Percentiles rank a stretch among this genome's conserved stretches.
phyloP scores from a whole-genome alignment of 345 rosid genomes.

The Brassica cretica region DNA sequence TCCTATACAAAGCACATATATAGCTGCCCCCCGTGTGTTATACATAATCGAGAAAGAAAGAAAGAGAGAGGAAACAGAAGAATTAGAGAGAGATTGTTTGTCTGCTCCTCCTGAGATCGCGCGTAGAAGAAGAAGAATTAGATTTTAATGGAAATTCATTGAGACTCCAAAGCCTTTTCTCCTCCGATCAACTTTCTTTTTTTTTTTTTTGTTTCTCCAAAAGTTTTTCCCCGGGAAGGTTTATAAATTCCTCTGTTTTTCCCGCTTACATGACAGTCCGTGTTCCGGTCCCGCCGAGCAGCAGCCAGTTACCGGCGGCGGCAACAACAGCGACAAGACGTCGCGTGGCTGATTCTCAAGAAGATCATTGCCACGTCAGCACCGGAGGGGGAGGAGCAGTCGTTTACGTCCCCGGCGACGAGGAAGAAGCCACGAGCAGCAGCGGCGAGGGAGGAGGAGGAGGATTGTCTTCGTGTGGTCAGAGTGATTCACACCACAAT shows the following conservation, averaged over 20 bases:
- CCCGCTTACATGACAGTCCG: conserved; percentile 57
- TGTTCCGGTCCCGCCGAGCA: conserved; percentile 49
- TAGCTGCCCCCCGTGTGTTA: not conserved
- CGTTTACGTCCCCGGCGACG: conserved; percentile 37
- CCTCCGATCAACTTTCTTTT: not conserved
- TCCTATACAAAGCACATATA: not conserved
- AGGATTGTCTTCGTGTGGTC: not conserved
- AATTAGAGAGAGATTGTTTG: conserved; percentile 27
- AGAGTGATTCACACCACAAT: conserved; percentile 9
- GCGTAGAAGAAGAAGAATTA: not conserved
- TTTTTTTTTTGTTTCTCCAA: too few species aligned
- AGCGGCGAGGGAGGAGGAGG: conserved; percentile 11
- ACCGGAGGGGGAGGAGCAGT: conserved; percentile 31
- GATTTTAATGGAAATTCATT: not conserved
- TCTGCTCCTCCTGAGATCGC: conserved; percentile 33
- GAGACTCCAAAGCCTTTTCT: not conserved
- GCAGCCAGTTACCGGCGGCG: conserved; percentile 49
- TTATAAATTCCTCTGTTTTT: not conserved
- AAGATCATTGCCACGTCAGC: conserved; percentile 38
- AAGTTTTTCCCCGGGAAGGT: not conserved
- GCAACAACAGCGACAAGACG: conserved; percentile 69
- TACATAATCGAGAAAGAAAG: not conserved
- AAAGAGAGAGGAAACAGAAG: conserved; percentile 22
- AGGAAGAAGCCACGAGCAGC: conserved; percentile 44
- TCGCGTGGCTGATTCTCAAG: conserved; percentile 54